phyloP scores from a whole-genome alignment of 768 basidiomycete species.

The Agrocybe pediades region DNA sequence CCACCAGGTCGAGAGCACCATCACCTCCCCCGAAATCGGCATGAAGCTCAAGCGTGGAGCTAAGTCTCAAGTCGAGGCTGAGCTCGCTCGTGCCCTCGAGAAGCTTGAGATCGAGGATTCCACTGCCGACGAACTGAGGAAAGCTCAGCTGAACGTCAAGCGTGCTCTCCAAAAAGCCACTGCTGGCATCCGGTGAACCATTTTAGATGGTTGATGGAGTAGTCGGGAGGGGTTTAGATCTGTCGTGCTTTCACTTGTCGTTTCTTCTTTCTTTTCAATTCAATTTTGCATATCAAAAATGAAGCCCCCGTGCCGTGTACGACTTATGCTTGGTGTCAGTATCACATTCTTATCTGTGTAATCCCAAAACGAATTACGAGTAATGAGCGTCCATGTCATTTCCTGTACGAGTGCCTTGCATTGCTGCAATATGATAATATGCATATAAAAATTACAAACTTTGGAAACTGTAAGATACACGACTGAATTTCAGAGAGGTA shows the following conservation, averaged over 20 bases:
- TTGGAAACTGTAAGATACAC: background rate
- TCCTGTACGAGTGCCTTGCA: background rate
- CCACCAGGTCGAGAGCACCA: conserved; percentile 94
- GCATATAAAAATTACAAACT: conserved; percentile 6
- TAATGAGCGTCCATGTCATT: conserved; percentile 9
- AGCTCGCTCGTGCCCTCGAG: conserved; percentile 97
- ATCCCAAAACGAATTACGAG: conserved; percentile 17
- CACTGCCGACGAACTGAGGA: conserved; percentile 91
- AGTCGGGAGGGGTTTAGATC: conserved; percentile 13
- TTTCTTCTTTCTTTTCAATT: conserved; percentile 14
- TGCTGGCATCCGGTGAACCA: conserved; percentile 76
- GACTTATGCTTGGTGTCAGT: conserved; percentile 25
- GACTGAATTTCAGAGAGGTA: background rate
- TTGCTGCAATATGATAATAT: background rate
- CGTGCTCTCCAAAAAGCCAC: conserved; percentile 98
- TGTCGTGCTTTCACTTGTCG: conserved; percentile 18
- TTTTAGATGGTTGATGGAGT: conserved; percentile 16
- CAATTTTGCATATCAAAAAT: conserved; percentile 29
- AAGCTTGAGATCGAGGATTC: conserved; percentile 98
- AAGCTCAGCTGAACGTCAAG: conserved; percentile 94
- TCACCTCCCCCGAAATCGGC: conserved; percentile 94
- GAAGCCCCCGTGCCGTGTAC: conserved; percentile 24
- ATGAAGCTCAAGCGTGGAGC: conserved; percentile 99
- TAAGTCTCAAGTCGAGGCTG: conserved; percentile 91
- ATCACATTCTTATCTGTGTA: conserved; percentile 13